Evolutionary conservation across 306 rosid species (phyloP).

Genomic region (Vigna hirtella): DNA sequence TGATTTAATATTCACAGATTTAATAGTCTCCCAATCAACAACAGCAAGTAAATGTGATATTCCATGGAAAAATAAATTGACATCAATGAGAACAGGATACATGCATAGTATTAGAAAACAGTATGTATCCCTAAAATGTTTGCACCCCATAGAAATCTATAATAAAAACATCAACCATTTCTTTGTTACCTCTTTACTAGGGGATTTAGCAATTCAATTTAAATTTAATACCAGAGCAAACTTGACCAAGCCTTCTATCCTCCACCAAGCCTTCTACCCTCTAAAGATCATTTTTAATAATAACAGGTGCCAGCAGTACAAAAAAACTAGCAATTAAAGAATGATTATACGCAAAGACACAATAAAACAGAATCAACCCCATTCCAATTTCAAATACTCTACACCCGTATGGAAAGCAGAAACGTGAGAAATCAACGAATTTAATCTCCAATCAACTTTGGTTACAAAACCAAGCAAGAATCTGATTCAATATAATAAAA

Average conservation of each 20-base stretch:
- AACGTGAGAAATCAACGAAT: constrained; percentile 6
- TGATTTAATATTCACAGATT: constrained; percentile 1
- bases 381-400: constrained; percentile 23
- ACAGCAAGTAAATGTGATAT: constrained; percentile 4
- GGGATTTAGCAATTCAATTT: constrained; percentile 35
- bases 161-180: background rate
- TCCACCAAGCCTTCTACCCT: background rate
- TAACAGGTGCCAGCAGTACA: constrained; percentile 7
- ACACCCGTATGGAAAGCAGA: constrained; percentile 12
- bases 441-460: constrained; percentile 35
- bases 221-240: background rate
- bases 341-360: constrained; percentile 8
- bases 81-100: background rate
- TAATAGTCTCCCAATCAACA: constrained; percentile 1
- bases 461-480: constrained; percentile 18
- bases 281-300: background rate
- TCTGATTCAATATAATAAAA: constrained; percentile 14
- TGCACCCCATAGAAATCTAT: constrained; percentile 29
- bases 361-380: constrained; percentile 5
- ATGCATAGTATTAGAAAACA: constrained; percentile 11
- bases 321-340: constrained; percentile 13
- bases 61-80: constrained; percentile 12
- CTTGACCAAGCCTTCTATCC: background rate
- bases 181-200: background rate
- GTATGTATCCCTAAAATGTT: background rate